Conservation (phyloP, 1,284 basidiomycete genomes). For the Sporisorium iseilematis-ciliati region DNA sequence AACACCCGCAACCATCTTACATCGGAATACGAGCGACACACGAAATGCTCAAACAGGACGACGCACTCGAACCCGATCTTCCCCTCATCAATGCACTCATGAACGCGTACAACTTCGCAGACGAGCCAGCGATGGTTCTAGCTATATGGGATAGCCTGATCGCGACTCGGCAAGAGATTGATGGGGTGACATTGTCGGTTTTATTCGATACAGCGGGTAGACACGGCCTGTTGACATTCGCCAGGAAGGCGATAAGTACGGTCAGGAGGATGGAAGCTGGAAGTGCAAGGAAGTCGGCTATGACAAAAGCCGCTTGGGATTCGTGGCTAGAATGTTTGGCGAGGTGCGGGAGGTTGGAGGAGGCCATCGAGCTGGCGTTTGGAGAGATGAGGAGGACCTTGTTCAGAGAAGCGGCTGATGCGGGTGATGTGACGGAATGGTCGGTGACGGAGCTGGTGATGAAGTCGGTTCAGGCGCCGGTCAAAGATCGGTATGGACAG, state of each 20-base stretch:
- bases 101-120: slow-evolving; percentile 85
- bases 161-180: slow-evolving; percentile 71
- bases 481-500: slow-evolving; percentile 22
- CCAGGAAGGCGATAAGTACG: slow-evolving; percentile 37
- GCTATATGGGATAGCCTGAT: slow-evolving; percentile 83
- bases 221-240: slow-evolving; percentile 69
- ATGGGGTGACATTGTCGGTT: slow-evolving; percentile 80
- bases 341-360: slow-evolving; percentile 77
- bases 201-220: slow-evolving; percentile 85
- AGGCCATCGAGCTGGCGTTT: slow-evolving; percentile 78
- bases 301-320: slow-evolving; percentile 77
- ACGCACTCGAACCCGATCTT: slow-evolving; percentile 79
- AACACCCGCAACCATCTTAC: slow-evolving; percentile 29
- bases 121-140: slow-evolving; percentile 78
- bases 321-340: slow-evolving; percentile 89
- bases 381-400: slow-evolving; percentile 74
- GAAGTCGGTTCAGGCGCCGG: slow-evolving; percentile 14
- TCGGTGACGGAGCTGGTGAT: slow-evolving; percentile 12
- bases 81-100: slow-evolving; percentile 87
- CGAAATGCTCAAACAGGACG: slow-evolving; percentile 82
- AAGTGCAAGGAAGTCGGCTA: slow-evolving; percentile 74
- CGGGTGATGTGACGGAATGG: background rate
- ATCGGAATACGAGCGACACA: slow-evolving; percentile 77
- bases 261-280: slow-evolving; percentile 65
- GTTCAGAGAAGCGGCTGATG: slow-evolving; percentile 17